Evolutionary conservation across 805 yeast species (phyloP), one percentile per base, ranked within the genome.

Genomic region (Myxozyma melibiosi): DNA sequence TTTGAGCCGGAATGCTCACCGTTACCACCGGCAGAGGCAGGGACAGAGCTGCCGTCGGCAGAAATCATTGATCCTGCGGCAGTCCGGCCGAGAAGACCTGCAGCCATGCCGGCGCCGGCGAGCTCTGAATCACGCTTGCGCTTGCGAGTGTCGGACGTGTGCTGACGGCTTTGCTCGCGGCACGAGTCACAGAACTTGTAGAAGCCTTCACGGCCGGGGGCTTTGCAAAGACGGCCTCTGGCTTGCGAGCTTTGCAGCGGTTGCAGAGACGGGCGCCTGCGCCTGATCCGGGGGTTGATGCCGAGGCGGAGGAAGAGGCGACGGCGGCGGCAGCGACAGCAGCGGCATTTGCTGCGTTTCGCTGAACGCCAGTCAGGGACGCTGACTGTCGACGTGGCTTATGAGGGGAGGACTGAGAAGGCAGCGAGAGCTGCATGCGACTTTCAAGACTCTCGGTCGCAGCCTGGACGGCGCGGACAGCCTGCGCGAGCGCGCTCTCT

Each of bases 101-200:
- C 51, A n/a, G 39, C 37, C 33, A 34, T 22, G n/a, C 22, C 39
- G 33, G 34, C 34, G 8, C 51, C 37, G 7, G 27, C 37, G 25
- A 35, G 31, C 27, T 50, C 58, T 4, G 38, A 14, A 30, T 55
- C 63, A 11, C 63, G 55, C 41, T 57, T 58, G 13, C 63, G 59
- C 37, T 55, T 58, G 22, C 63, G 57, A 4, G 58, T 58, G 30
- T 55, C 57, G 34, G 50, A 55, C 8, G 63, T 58, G 47, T 58
- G 63, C 40, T 53, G 59, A 9, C 63, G 48, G 44, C 61, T 55
- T 44, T 47, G 60, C 22, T 44, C 61, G 25, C 63, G 60, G 38
- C 63, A 58, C 6, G 55, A 38, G 11, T 18, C 49, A 31, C 63
- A 58, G 52, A 55, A 53, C 48, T 58, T 58, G 51, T 51, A 58